A percentile compares a stretch with the other conserved stretches of the same genome.
Evolutionary conservation across 2,329 filamentous ascomycete species (phyloP).

Genomic region (Erysiphe pulchra): DNA sequence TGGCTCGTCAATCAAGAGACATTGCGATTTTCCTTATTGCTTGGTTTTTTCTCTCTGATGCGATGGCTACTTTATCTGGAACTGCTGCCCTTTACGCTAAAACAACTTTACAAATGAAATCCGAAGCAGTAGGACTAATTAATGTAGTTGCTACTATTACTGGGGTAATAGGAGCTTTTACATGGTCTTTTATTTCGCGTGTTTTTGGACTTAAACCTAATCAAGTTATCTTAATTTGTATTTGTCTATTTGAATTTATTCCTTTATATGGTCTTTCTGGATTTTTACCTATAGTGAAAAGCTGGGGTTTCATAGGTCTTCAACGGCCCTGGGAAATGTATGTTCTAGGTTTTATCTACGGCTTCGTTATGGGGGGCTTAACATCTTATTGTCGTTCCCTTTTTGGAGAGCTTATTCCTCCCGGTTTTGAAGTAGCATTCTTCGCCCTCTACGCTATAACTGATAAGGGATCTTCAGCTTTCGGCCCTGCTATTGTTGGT

Average conservation of each 20-base stretch:
- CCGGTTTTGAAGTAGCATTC: constrained; percentile 83
- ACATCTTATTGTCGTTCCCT: constrained; percentile 79
- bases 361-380: constrained; percentile 78
- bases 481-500: constrained; percentile 83
- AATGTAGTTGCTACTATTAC: constrained; percentile 72
- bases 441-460: constrained; percentile 75
- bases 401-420: constrained; percentile 81
- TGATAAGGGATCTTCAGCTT: constrained; percentile 83
- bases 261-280: constrained; percentile 76
- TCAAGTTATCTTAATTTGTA: constrained; percentile 81
- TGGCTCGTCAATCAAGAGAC: constrained; percentile 47
- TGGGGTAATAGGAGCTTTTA: constrained; percentile 70
- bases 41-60: constrained; percentile 89
- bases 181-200: constrained; percentile 60
- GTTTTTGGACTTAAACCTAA: constrained; percentile 45
- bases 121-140: constrained; percentile 71
- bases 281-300: constrained; percentile 55
- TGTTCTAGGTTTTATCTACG: constrained; percentile 69
- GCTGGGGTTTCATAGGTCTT: constrained; percentile 56
- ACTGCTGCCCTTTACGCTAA: constrained; percentile 93
- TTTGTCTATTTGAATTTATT: constrained; percentile 73
- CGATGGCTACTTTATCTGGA: constrained; percentile 79
- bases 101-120: constrained; percentile 70
- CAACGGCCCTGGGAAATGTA: constrained; percentile 97
- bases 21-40: constrained; percentile 57